Conservation (phyloP, 306 rosid genomes). For the Vigna nakashimae region DNA sequence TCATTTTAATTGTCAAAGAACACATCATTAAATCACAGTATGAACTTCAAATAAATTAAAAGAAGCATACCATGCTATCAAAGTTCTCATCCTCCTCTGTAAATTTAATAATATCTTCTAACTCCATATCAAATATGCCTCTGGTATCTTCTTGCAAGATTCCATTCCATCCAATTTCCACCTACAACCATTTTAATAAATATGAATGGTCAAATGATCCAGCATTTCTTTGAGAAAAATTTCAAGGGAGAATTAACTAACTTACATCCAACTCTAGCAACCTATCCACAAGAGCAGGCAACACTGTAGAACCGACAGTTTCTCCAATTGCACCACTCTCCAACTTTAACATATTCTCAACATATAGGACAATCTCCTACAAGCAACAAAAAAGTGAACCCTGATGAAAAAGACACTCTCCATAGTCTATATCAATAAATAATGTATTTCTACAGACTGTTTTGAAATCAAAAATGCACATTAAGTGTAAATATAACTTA, state of each 20-base stretch:
- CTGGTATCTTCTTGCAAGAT: conserved; percentile 64
- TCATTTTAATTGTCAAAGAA: conserved; percentile 11
- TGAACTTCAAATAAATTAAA: conserved; percentile 12
- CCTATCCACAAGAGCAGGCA: conserved; percentile 75
- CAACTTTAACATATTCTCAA: conserved; percentile 88
- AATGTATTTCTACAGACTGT: background rate
- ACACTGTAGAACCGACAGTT: conserved; percentile 67
- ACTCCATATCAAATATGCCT: conserved; percentile 83
- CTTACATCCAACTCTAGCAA: conserved; percentile 92
- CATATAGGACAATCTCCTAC: conserved; percentile 71
- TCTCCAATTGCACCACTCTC: conserved; percentile 79
- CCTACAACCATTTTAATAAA: conserved; percentile 53
- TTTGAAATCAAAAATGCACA: background rate
- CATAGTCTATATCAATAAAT: background rate
- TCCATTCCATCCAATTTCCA: conserved; percentile 83
- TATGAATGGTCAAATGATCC: background rate
- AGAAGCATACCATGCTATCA: conserved; percentile 61
- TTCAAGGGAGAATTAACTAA: conserved; percentile 12
- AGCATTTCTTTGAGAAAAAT: conserved; percentile 1
- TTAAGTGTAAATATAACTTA: background rate
- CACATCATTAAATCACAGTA: background rate
- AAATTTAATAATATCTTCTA: conserved; percentile 58
- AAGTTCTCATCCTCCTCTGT: conserved; percentile 56
- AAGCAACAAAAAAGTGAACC: conserved; percentile 23
- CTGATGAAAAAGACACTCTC: background rate